Percentiles rank a stretch among this genome's conserved stretches.
These are phyloP conservation scores for Paramyrothecium sp. DNA, from an alignment of 2,329 filamentous ascomycete genomes.

Conservation along the genomic window DNA sequence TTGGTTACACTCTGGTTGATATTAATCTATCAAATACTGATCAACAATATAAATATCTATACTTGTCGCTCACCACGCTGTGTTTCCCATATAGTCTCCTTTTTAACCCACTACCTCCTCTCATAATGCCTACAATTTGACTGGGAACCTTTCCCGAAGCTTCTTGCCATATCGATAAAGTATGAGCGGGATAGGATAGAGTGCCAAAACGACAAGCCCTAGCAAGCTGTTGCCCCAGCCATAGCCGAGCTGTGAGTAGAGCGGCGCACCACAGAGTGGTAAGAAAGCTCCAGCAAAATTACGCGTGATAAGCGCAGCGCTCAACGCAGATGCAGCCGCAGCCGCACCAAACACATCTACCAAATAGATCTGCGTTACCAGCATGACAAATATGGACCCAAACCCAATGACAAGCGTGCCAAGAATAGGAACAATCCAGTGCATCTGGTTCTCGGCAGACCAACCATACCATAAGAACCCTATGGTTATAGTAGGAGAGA, in stretches of 20 bases:
- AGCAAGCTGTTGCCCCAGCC: constrained; percentile 43
- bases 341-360: constrained; percentile 18
- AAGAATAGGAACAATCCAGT: constrained; percentile 60
- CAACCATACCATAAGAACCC: constrained; percentile 60
- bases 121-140: neutral
- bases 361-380: constrained; percentile 18
- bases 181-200: constrained; percentile 21
- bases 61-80: neutral
- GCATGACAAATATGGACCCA: constrained; percentile 36
- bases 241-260: constrained; percentile 33
- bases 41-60: too few relatives aligned
- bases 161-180: constrained; percentile 12
- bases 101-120: neutral
- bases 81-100: neutral
- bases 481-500: constrained; percentile 49
- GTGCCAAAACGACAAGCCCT: constrained; percentile 40
- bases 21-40: neutral
- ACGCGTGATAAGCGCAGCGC: constrained; percentile 30
- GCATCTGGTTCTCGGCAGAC: constrained; percentile 46
- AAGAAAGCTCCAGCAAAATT: constrained; percentile 60
- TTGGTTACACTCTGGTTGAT: too few relatives aligned
- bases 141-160: neutral
- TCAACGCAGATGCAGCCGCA: constrained; percentile 20
- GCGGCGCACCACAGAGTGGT: constrained; percentile 50
- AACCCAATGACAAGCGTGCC: constrained; percentile 51